Evolutionary conservation across 1,284 basidiomycete genomes (phyloP), one percentile per base, ranked within the genome.

Genomic region (Meripilus lineatus): DNA sequence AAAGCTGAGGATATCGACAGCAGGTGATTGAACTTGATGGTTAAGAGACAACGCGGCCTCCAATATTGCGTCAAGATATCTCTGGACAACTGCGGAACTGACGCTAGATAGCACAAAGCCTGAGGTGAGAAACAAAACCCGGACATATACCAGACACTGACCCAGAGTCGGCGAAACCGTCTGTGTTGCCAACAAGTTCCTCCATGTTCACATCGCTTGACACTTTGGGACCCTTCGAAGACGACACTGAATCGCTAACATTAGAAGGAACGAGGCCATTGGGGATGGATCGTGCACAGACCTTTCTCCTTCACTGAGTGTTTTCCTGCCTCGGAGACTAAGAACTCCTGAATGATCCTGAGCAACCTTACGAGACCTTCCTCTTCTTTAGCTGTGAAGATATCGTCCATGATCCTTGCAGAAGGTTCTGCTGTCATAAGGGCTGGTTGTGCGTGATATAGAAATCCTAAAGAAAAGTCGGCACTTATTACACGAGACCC

Each of bases 81-180:
- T 84, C 58, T 99, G 96, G 2, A 97, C 85, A 28, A 99, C 77
- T 2, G 91, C 89, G 1, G 93, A 94, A 61, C 89, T 91, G 42
- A 97, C 90, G 34, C 94, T 95, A 52, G 42, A 21, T 17, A 11
- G 15, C 15, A 32, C 25, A 25, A 17, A 40, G 5, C 28, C 22
- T n/a, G 11, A 28, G 14, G 30, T 47, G 24, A 36, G 21, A 25
- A 21, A 20, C 32, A 45, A 40, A 43, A 32, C 7, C 28, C 8
- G 18, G 4, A 44, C 17, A 34, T 26, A 17, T 40, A 58, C 58
- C 77, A 54, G 64, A 95, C 93, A n/a, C n/a, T n/a, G n/a, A n/a
- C n/a, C 87, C 92, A 15, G 95, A 96, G 57, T 99, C 95, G 0
- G 93, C 92, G 61, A 97, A 93, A 0, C 85, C 89, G 54, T 92